Base-by-base conservation (phyloP, 2,329 filamentous ascomycete genomes). In the Xylaria sp. region DNA sequence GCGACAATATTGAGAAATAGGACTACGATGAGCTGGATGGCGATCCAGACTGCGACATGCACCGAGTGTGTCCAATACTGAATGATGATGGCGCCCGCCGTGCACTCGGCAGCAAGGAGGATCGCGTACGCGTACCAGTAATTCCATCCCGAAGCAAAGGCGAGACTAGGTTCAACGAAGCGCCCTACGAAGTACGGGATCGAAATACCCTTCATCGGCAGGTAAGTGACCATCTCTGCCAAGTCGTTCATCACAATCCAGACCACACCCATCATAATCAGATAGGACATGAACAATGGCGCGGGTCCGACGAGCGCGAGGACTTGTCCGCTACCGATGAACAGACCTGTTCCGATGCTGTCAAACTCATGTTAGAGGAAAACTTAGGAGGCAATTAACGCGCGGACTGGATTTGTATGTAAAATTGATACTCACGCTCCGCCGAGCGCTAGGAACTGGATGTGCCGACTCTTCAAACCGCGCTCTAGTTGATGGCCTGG, bases 251-350 rank as follows among this genome's bases (percentile, higher is more conserved):
- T 85, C 56, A 85, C 75, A 55, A 78, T 74, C 79, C 80, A 85
- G 25, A 85, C 82, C 9, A 85, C 70, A 2, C 76, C 25, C 78
- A 83, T 84, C 82, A 85, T 84, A 65, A 77, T 78, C 6, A 84
- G 68, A 73, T 91, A 93, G 23, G 85, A 87, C 74, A 93, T 87
- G 72, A 92, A 83, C 15, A 92, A 77, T 0, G 89, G 87, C 4
- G 87, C 89, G 2, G 87, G 87, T 1, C 87, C 87, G 27, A 83
- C 81, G 9, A 77, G 75, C 33, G 81, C 77, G 54, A 89, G 76
- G 54, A 87, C 85, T 60, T 76, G 76, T 23, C 86, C 86, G 37
- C 84, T 86, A 58, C 86, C 85, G 62, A 89, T 81, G 72, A 89
- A 89, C 19, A 89, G 80, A 67, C 86, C 86, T 3, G 86, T 89